Base-by-base conservation (phyloP, 768 basidiomycete species). In the Naganishia vishniacii region DNA sequence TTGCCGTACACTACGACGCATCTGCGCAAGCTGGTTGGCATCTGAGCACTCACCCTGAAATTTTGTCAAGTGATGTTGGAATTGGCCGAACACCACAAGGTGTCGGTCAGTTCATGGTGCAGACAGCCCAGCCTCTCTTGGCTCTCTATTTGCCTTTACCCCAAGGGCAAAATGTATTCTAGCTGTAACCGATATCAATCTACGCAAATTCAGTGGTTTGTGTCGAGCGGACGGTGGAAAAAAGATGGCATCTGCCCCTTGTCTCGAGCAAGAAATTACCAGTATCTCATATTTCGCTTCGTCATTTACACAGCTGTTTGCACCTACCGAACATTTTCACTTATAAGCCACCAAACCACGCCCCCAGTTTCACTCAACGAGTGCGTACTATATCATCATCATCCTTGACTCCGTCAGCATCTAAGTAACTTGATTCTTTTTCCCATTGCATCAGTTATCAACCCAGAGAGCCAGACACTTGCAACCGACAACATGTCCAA, bases 401-500 rank as follows among this genome's bases (percentile, higher is more conserved):
- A 7, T 7, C 7, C 34, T 37, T 15, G 34, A 37, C 34, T 37
- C 34, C 34, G 34, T 37, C 34, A 37, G 7, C 34, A 37, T n/a
- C n/a, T n/a, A n/a, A n/a, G n/a, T n/a, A n/a, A n/a, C n/a, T n/a
- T n/a, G n/a, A n/a, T n/a, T n/a, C n/a, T n/a, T n/a, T n/a, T n/a
- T n/a, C 34, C 15, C 34, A 56, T 34, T 56, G 53, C 40, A 56
- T 56, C 59, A n/a, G n/a, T n/a, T 25, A 44, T 18, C 15, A 45
- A 31, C 26, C 18, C 15, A 56, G 20, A 41, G n/a, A 5, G 7
- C n/a, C 7, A 23, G 37, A 40, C n/a, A n/a, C n/a, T 23, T 18
- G 40, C 16, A 23, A 32, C 28, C 2, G 29, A 13, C 59, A 60
- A 44, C 28, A 41, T 49, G 61, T 62, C 48, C 45, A 41, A 62